Conservation (phyloP, 805 yeast species). For the Saccharomycopsis fermentans region DNA sequence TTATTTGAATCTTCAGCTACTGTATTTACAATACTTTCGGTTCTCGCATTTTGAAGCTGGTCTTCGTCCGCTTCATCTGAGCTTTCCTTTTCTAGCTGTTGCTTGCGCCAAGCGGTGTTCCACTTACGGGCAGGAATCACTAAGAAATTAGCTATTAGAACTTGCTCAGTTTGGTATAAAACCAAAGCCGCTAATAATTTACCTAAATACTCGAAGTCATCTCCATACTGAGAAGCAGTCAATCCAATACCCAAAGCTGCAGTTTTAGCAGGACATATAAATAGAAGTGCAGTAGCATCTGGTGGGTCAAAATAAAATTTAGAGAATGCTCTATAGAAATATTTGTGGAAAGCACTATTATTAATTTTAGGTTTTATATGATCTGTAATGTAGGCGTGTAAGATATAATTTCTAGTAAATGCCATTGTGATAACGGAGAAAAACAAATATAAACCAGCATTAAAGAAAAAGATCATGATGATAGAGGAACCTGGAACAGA, state of each 20-base stretch:
- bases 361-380: neutral
- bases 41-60: neutral
- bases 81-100: neutral
- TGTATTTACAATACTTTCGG: neutral
- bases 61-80: constrained; percentile 1
- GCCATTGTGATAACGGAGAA: constrained; percentile 58
- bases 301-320: constrained; percentile 54
- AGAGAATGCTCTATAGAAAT: constrained; percentile 22
- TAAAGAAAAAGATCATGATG: constrained; percentile 72
- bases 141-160: constrained; percentile 65
- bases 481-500: constrained; percentile 58
- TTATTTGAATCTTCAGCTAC: neutral
- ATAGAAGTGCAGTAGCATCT: constrained; percentile 71
- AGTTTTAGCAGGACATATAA: constrained; percentile 89
- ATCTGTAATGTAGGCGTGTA: constrained; percentile 8
- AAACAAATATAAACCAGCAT: constrained; percentile 66
- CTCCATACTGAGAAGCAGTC: constrained; percentile 71
- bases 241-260: constrained; percentile 87
- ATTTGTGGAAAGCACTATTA: neutral
- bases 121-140: constrained; percentile 60
- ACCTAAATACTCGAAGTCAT: constrained; percentile 51
- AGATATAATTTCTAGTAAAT: constrained; percentile 35
- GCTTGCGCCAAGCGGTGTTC: constrained; percentile 30
- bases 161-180: constrained; percentile 80
- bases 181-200: constrained; percentile 72